Conservation (phyloP, 805 yeast species). For the Candida stauntonica region DNA sequence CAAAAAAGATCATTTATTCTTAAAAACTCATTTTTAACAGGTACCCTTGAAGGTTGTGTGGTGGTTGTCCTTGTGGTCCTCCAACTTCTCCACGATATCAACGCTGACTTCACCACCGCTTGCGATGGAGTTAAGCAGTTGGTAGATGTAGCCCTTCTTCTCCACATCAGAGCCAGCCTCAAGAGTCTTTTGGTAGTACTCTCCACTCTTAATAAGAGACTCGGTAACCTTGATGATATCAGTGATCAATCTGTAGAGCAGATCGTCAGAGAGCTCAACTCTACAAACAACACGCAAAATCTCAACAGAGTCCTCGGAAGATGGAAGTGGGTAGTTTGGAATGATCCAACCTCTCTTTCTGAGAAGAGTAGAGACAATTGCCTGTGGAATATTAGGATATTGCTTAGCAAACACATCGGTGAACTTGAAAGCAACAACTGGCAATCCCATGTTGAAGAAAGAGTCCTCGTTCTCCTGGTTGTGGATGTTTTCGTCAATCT, state of each 20-base stretch:
- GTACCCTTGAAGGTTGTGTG: constrained; percentile 29
- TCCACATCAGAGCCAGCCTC: constrained; percentile 14
- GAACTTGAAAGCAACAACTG: constrained; percentile 84
- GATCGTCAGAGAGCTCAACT: constrained; percentile 54
- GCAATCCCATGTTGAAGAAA: constrained; percentile 69
- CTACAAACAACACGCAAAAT: constrained; percentile 84
- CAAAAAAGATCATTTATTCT: too few relatives aligned
- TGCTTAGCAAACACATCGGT: constrained; percentile 49
- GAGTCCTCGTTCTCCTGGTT: constrained; percentile 35
- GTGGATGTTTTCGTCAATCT: constrained; percentile 26
- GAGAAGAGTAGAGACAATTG: constrained; percentile 63
- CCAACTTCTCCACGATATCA: constrained; percentile 11
- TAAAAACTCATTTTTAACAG: constrained; percentile 9
- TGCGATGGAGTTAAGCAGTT: constrained; percentile 50
- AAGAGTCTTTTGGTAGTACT: constrained; percentile 21
- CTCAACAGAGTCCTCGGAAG: constrained; percentile 51
- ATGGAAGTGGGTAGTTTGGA: constrained; percentile 84
- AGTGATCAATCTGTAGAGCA: constrained; percentile 59
- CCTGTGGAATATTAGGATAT: constrained; percentile 82
- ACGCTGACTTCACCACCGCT: constrained; percentile 47
- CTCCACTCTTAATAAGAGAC: constrained; percentile 45
- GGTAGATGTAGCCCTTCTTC: constrained; percentile 36
- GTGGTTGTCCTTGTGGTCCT: constrained; percentile 23
- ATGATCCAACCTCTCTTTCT: constrained; percentile 82
- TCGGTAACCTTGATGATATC: constrained; percentile 54